Evolutionary conservation across 768 basidiomycete genomes (phyloP).

Genomic region (Mycena venus): DNA sequence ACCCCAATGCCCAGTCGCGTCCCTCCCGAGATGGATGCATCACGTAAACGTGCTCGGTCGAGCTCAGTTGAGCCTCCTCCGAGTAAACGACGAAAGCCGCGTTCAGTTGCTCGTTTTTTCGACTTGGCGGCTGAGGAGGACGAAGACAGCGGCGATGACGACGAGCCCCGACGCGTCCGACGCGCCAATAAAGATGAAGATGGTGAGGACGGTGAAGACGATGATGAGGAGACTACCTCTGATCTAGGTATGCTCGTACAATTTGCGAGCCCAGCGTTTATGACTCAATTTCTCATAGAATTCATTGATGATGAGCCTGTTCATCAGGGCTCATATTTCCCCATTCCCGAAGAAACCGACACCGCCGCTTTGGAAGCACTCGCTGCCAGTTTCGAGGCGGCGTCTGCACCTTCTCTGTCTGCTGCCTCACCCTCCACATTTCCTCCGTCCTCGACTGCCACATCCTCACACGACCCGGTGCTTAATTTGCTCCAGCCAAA

Average conservation of each 20-base stretch:
- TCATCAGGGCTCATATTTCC: too few species aligned
- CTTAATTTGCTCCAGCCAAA: neutral
- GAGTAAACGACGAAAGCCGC: neutral
- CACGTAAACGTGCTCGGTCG: too few species aligned
- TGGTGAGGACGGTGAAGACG: neutral
- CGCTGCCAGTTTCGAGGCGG: too few species aligned
- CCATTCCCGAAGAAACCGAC: neutral
- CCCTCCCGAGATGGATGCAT: too few species aligned
- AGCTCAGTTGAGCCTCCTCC: neutral
- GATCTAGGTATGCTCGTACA: neutral
- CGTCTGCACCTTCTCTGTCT: neutral
- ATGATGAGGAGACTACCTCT: neutral
- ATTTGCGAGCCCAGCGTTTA: neutral
- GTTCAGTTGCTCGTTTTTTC: neutral
- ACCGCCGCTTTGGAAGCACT: neutral
- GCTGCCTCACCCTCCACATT: too few species aligned
- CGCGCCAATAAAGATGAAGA: neutral
- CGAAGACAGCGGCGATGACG: neutral
- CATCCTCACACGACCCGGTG: neutral
- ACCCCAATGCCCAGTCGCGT: too few species aligned
- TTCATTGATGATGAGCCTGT: neutral
- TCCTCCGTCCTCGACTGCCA: neutral
- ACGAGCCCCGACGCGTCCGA: neutral
- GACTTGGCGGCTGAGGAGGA: neutral
- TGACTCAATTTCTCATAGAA: neutral